phyloP scores from a whole-genome alignment of 371 early-diverging fungal species.

The Mortierella sp. region DNA sequence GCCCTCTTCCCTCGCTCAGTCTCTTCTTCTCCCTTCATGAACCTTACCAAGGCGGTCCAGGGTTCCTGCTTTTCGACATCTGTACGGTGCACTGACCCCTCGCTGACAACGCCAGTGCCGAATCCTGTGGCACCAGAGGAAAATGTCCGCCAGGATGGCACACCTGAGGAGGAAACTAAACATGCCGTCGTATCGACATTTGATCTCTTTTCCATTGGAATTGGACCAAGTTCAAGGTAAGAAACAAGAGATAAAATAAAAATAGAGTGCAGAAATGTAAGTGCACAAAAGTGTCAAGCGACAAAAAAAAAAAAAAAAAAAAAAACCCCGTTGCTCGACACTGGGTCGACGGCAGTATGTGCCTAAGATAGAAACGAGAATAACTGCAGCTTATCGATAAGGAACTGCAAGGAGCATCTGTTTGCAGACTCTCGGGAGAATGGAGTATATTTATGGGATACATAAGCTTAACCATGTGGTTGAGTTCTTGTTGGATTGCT shows the following conservation, averaged over 20 bases:
- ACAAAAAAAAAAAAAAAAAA: neutral
- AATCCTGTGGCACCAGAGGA: constrained; percentile 43
- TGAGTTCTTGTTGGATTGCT: no score
- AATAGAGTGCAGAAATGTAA: neutral
- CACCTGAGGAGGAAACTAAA: constrained; percentile 44
- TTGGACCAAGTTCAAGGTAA: constrained; percentile 91
- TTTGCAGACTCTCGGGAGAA: no score
- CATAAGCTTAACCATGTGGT: no score
- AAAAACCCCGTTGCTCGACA: no score
- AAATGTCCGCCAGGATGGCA: neutral
- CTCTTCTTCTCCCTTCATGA: constrained; percentile 14
- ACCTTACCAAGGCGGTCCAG: constrained; percentile 32
- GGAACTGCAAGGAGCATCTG: no score
- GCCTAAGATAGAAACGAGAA: no score
- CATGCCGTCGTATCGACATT: constrained; percentile 96
- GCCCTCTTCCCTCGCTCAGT: neutral
- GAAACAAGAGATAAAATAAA: neutral
- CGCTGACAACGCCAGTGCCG: constrained; percentile 49
- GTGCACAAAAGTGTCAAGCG: neutral
- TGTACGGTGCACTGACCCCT: constrained; percentile 33
- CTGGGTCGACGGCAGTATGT: no score
- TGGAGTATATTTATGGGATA: no score
- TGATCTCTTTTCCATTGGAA: constrained; percentile 95
- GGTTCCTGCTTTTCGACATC: constrained; percentile 42
- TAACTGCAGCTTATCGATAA: no score